phyloP scores from a whole-genome alignment of 352 stramenopile species.

The Saprolegnia diclina region DNA sequence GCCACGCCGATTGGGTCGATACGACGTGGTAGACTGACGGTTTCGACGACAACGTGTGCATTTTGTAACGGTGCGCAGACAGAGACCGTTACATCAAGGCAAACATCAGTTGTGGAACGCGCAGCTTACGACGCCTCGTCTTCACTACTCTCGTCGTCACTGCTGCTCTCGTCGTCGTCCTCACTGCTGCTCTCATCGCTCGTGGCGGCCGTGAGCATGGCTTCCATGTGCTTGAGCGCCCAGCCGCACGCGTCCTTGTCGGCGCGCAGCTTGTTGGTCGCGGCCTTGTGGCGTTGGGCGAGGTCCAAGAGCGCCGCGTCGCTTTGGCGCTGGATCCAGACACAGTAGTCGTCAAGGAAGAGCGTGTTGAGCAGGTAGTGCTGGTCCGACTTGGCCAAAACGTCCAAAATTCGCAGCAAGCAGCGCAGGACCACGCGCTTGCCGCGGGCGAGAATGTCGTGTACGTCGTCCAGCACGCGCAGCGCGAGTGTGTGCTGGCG shows the following conservation, averaged over 20 bases:
- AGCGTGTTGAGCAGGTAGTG: conserved; percentile 96
- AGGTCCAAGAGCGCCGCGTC: conserved; percentile 44
- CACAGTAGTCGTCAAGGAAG: conserved; percentile 93
- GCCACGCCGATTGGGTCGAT: too few relatives aligned
- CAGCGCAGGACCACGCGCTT: conserved; percentile 86
- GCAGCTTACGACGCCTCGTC: not conserved
- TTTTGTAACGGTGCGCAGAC: too few relatives aligned
- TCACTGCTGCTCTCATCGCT: conserved; percentile 27
- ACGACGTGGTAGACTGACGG: too few relatives aligned
- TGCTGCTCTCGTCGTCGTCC: conserved; percentile 18
- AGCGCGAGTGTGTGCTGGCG: conserved; percentile 86
- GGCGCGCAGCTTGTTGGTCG: conserved; percentile 36
- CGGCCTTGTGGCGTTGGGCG: conserved; percentile 33
- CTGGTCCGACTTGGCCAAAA: conserved; percentile 92
- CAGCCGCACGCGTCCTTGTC: conserved; percentile 65
- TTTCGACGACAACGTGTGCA: too few relatives aligned
- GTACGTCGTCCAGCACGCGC: conserved; percentile 78
- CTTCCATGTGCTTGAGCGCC: conserved; percentile 70
- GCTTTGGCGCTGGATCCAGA: conserved; percentile 70
- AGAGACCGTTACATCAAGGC: too few relatives aligned
- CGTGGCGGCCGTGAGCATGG: conserved; percentile 38
- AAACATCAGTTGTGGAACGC: too few relatives aligned
- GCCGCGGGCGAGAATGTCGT: conserved; percentile 75
- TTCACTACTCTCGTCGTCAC: not conserved
- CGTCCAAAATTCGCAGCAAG: conserved; percentile 86